Evolutionary conservation across 306 rosid species (phyloP).

Genomic region (Trifolium repens): DNA sequence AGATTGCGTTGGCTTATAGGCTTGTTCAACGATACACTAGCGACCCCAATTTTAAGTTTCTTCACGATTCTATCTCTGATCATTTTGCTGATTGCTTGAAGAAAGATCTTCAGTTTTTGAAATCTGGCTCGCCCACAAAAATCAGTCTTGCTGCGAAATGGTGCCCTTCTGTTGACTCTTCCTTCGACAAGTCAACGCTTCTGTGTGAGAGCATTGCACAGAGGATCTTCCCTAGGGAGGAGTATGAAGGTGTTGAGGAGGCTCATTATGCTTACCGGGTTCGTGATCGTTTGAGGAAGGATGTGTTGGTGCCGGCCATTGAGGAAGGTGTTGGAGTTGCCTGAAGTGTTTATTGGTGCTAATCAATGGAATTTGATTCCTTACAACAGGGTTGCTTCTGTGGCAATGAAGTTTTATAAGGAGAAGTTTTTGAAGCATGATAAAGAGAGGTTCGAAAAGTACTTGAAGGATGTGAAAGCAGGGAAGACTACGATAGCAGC

Average conservation of each 20-base stretch:
- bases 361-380: conserved; percentile 9
- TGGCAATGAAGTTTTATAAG: conserved; percentile 64
- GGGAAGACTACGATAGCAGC: conserved; percentile 60
- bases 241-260: conserved; percentile 65
- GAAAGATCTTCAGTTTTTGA: conserved; percentile 53
- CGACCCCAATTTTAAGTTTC: conserved; percentile 41
- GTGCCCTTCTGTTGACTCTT: conserved; percentile 79
- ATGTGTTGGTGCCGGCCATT: conserved; percentile 66
- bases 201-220: conserved; percentile 67
- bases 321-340: conserved; percentile 32
- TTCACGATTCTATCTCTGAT: conserved; percentile 60
- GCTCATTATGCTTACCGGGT: conserved; percentile 70
- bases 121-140: conserved; percentile 24
- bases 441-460: conserved; percentile 51
- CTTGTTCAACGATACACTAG: neutral
- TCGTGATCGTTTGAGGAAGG: conserved; percentile 69
- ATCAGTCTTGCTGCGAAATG: conserved; percentile 72
- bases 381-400: conserved; percentile 68
- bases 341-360: too few species aligned
- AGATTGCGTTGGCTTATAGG: neutral
- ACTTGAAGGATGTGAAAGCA: conserved; percentile 49
- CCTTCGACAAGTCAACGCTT: conserved; percentile 60
- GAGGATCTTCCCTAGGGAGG: conserved; percentile 62
- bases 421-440: conserved; percentile 61
- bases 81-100: conserved; percentile 59